Base-by-base conservation (phyloP, 2,329 filamentous ascomycete species). In the Fusarium verrucosum region DNA sequence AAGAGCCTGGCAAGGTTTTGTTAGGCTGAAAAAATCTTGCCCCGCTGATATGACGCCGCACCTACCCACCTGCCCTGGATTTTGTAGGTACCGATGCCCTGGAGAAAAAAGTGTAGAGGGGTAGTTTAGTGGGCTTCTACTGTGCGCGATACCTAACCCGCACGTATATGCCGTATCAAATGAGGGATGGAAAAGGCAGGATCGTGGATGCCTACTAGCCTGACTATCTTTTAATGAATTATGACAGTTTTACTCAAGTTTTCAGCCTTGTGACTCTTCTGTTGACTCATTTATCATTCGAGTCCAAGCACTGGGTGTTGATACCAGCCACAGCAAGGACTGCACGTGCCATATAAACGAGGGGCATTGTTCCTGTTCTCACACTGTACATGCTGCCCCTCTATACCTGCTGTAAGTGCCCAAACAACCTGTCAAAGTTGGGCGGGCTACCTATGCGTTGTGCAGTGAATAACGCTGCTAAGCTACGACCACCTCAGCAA, bases 1-100 rank as follows among this genome's bases (percentile, higher is more conserved):
- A 70, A 46, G 52, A 40, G 25, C 41, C 38, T 50, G 43, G 56
- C 49, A 59, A 57, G 61, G 62, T 66, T 46, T n/a, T n/a, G n/a
- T n/a, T 58, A 66, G 74, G 71, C 72, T 74, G 72, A 75, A 74
- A 77, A 78, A 79, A 76, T 77, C 71, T 59, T 70, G 74, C 77
- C 77, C 77, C 77, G 78, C 76, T 72, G 50, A 30, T 30, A 76
- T 75, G 75, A 76, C 72, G 72, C 69, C 64, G 70, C 47, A 51
- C 62, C n/a, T n/a, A n/a, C n/a, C n/a, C 44, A 57, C 23, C 30
- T 13, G 17, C 19, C 30, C 42, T 42, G 13, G 14, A 25, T n/a
- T 36, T 8, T 49, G 32, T 20, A 26, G n/a, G n/a, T n/a, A n/a
- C 35, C 32, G 5, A 57, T 50, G 33, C 37, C 38, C 49, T 61